A percentile compares a stretch with the other conserved stretches of the same genome.
Evolutionary conservation across 805 yeast genomes (phyloP).

Genomic region (Pichia paraexigua): DNA sequence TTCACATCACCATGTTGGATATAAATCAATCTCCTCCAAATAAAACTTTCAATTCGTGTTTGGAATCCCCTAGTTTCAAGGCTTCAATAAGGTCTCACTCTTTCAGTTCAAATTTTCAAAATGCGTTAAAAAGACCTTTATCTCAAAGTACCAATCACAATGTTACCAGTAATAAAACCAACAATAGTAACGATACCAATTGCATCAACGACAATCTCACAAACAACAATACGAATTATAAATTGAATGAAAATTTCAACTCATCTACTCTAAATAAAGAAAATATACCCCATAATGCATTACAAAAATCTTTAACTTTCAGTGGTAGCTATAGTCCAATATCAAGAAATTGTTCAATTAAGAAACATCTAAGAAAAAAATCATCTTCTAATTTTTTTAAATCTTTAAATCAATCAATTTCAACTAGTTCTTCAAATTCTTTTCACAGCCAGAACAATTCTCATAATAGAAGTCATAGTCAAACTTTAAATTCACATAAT

Average conservation of each 20-base stretch:
- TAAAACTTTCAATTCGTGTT: background rate
- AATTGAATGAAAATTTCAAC: background rate
- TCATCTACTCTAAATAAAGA: conserved; percentile 1
- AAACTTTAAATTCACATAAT: background rate
- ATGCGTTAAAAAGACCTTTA: background rate
- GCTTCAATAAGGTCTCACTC: background rate
- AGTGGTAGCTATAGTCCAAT: conserved; percentile 1
- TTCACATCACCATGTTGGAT: background rate
- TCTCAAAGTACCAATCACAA: background rate
- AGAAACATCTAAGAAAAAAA: conserved; percentile 6
- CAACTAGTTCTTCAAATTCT: background rate
- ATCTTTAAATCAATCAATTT: background rate
- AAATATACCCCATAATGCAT: conserved; percentile 4
- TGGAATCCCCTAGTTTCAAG: conserved; percentile 1
- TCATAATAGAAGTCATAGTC: conserved; percentile 3
- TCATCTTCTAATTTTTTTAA: conserved; percentile 1
- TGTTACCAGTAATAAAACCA: background rate
- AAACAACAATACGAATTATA: background rate
- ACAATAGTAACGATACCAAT: too few relatives aligned
- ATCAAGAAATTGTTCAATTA: conserved; percentile 5
- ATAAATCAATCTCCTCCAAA: background rate
- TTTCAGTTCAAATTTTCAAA: background rate
- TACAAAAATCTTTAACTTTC: conserved; percentile 4
- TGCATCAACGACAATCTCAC: background rate
- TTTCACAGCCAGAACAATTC: conserved; percentile 1